These are phyloP conservation scores for Pontederia paniculata DNA, from an alignment of 176 grass and related monocot genomes.

Conservation along the genomic window DNA sequence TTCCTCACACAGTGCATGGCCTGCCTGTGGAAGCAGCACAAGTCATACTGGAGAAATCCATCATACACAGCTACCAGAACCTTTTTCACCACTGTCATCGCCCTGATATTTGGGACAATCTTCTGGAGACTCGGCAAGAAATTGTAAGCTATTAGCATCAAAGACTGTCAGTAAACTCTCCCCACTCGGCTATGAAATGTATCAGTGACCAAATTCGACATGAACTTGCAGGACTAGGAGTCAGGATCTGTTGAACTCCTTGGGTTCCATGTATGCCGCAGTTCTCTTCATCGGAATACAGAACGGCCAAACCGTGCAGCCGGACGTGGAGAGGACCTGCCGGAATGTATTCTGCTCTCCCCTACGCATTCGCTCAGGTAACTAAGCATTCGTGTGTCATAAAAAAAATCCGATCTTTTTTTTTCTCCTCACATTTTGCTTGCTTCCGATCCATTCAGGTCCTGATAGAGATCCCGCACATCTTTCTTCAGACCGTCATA, in stretches of 20 bases:
- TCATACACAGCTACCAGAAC: constrained; percentile 9
- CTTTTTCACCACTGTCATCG: constrained; percentile 2
- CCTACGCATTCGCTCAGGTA: constrained; percentile 8
- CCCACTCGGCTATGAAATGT: not conserved
- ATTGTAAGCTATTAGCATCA: not conserved
- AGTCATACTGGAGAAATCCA: constrained; percentile 18
- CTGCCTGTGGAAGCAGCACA: constrained; percentile 14
- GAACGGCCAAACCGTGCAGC: constrained; percentile 5
- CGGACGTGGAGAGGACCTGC: constrained; percentile 2
- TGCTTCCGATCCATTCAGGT: not conserved
- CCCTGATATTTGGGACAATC: constrained; percentile 13
- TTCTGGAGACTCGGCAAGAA: constrained; percentile 8
- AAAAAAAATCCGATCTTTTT: not conserved
- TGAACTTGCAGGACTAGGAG: not conserved
- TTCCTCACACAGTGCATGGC: constrained; percentile 13
- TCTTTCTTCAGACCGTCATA: constrained; percentile 1
- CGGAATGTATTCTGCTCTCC: constrained; percentile 13
- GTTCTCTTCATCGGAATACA: constrained; percentile 15
- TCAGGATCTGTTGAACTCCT: constrained; percentile 4
- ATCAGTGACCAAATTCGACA: not conserved
- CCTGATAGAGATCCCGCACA: constrained; percentile 4
- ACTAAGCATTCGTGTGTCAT: not conserved
- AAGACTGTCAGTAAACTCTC: not conserved
- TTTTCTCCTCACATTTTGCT: not conserved
- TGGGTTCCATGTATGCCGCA: constrained; percentile 15